Evolutionary conservation across 768 basidiomycete genomes (phyloP).

Genomic region (Russula earlei): DNA sequence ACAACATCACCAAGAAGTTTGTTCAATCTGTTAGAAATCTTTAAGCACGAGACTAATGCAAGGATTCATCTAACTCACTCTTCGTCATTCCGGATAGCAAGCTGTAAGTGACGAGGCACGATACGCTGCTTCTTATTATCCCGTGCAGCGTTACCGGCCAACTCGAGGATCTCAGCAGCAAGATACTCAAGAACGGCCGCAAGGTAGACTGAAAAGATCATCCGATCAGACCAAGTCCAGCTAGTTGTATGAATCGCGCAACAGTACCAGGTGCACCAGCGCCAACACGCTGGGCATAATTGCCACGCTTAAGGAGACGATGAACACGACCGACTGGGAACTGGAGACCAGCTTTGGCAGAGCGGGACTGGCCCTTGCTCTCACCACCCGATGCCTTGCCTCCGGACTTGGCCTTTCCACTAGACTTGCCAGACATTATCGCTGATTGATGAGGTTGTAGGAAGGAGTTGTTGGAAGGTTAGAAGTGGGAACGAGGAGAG

Average conservation of each 20-base stretch:
- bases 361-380: constrained; percentile 56
- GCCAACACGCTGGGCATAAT: constrained; percentile 82
- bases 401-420: constrained; percentile 50
- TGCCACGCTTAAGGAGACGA: constrained; percentile 77
- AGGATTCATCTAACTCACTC: constrained; percentile 39
- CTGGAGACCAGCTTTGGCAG: constrained; percentile 68
- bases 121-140: constrained; percentile 96
- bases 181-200: constrained; percentile 91
- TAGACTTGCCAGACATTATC: constrained; percentile 38
- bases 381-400: constrained; percentile 43
- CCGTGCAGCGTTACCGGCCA: constrained; percentile 83
- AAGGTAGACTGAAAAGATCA: constrained; percentile 58
- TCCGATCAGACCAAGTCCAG: background rate
- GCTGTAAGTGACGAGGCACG: constrained; percentile 88
- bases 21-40: constrained; percentile 43
- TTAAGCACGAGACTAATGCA: background rate
- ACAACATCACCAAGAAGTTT: constrained; percentile 71
- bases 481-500: constrained; percentile 5
- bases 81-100: constrained; percentile 92
- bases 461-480: background rate
- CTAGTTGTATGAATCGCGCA: background rate
- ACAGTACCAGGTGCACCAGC: constrained; percentile 74
- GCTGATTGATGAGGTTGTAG: background rate
- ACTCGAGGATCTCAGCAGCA: constrained; percentile 87
- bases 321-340: constrained; percentile 93